Evolutionary conservation across 148 eudicot species (phyloP), one percentile per base, ranked within the genome.

Genomic region (Polygonum aviculare): DNA sequence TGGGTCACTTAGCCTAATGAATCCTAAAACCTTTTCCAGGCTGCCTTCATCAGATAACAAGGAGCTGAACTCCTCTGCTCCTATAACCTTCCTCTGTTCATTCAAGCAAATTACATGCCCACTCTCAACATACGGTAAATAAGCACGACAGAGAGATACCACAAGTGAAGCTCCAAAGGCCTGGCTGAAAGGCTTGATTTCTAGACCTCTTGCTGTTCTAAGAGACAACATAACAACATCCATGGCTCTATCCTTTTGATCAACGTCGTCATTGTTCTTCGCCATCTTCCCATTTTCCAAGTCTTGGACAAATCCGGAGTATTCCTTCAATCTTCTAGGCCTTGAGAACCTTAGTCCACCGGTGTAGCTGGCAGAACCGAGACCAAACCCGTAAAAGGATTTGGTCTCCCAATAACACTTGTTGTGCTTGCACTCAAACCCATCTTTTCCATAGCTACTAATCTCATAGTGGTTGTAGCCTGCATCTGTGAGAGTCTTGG

Each of bases 141-240:
- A 92, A 21, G 84, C 94, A 78, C 78, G 77, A 50, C 79, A 90
- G 55, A 95, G 83, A n/a, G 91, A 84, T 22, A 75, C 82, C 67
- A 78, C 80, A 74, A 84, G 76, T 18, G 89, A 81, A 78, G 79
- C 77, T 35, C 99, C 97, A 76, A 89, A 92, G 59, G 77, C 80
- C 75, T 88, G 90, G 44, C 55, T 59, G 47, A 90, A 90, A 49
- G 84, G 75, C 77, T 79, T 89, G 80, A 89, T 77, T 63, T 92
- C 94, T 79, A 95, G 80, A 18, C 99, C 97, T 78, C 81, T 85
- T n/a, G 91, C 75, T 50, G 97, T 95, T 82, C 99, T 92, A 0
- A 95, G 82, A 62, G 96, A 90, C 38, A 95, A 86, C 99, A 95
- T 95, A 77, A 92, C 87, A 60, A 85, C 80, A 82, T 95, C 97